Base-by-base conservation (phyloP, 495 filamentous ascomycete genomes). In the Choiromyces venosus region DNA sequence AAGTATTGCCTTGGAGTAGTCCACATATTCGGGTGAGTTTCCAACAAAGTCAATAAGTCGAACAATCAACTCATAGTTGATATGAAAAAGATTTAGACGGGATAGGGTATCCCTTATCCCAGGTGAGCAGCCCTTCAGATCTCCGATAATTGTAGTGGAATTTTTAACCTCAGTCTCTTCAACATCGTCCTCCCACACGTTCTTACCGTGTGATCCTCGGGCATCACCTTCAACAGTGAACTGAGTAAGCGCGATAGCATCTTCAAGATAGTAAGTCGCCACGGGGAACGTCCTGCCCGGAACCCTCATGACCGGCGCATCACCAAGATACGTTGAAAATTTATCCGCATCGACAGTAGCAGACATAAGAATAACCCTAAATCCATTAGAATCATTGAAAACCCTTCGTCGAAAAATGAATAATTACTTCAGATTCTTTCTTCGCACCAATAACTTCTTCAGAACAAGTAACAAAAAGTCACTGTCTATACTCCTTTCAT, bases 221-320 rank as follows among this genome's bases (percentile, higher is more conserved):
- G 77, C 67, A 78, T 83, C 75, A 70, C 88, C 85, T 52, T 89
- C 87, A 2, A 89, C 81, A 7, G 87, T 86, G 74, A 91, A 93
- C 0, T 88, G 88, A 8, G 93, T 96, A 68, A 91, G 69, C 73
- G 97, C 92, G 9, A 97, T 86, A 2, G 92, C 94, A 85, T 99
- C 95, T 80, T 97, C 95, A 0, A 97, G 86, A 75, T 91, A 99
- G 80, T 89, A 91, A 37, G 91, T 90, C 75, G 90, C 85, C 38
- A 99, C 95, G 0, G 95, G 95, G 82, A 94, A 97, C 0, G 95
- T 97, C 36, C 94, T 89, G 0, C 95, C 95, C 21, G 95, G 95
- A 29, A 97, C 92, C 39, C 89, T 92, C 65, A 99, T 81, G 35
- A 97, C 87, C 0, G 95, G 94, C 8, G 94, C 94, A 29, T 89